Base-by-base conservation (phyloP, 805 yeast species). In the Candida hungchunana region DNA sequence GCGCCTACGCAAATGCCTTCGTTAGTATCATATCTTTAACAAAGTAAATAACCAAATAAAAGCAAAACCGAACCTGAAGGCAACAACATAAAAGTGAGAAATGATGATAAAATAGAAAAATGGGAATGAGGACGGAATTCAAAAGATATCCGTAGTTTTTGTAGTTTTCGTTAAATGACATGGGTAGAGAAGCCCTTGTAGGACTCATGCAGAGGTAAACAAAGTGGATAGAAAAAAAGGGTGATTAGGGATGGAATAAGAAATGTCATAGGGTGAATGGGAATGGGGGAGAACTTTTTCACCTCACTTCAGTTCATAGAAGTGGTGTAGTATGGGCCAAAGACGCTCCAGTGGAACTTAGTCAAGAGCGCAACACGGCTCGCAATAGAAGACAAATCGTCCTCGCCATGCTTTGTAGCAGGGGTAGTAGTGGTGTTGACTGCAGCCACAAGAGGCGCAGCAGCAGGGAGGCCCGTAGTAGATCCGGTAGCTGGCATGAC, bases 321-420 rank as follows among this genome's bases (percentile, higher is more conserved):
- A 11, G 20, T 18, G 8, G 39, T 24, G 34, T 86, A 86, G 60
- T 79, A 78, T 28, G 70, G 69, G 21, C 85, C 88, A 59, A 86
- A 85, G 10, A 86, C 95, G 38, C 75, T 78, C 85, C 88, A 81
- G 59, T 86, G 94, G 62, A 86, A 81, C 40, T 77, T 79, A 32
- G 76, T 75, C 39, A 86, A 28, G 7, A 53, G 42, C 2, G 51
- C 69, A 12, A 83, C 77, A 40, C 78, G 71, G 34, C 82, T 63
- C 47, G 84, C 73, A 34, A 71, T 71, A 27, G 78, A 73, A 34
- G 79, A 68, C 45, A 71, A 68, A 31, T 68, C 71, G 47, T 81
- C 71, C 37, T 63, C 54, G 46, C 50, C 46, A 36, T 51, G 34
- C 18, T 18, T 45, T 35, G 40, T 34, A 15, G 48, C 44, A 20